Evolutionary conservation across 2,329 filamentous ascomycete genomes (phyloP).

Genomic region (Fusarium chuoi): DNA sequence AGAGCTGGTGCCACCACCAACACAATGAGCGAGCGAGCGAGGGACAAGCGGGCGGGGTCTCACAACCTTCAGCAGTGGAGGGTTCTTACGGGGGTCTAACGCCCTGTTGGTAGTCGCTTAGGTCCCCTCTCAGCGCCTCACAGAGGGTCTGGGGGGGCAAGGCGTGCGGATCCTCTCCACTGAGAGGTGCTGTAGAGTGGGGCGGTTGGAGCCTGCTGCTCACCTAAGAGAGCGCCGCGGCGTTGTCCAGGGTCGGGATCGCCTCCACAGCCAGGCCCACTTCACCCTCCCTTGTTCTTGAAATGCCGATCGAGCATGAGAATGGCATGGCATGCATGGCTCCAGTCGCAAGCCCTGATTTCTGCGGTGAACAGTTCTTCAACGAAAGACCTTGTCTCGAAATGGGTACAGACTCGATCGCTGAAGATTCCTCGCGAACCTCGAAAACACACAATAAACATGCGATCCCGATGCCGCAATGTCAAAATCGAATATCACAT

Average conservation of each 20-base stretch:
- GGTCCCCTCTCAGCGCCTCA: slow-evolving; percentile 17
- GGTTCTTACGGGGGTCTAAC: slow-evolving; percentile 17
- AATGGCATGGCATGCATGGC: slow-evolving; percentile 29
- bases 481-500: slow-evolving; percentile 5
- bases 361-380: slow-evolving; percentile 29
- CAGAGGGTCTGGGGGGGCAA: slow-evolving; percentile 14
- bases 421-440: neutral
- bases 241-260: slow-evolving; percentile 34
- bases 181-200: slow-evolving; percentile 21
- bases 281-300: slow-evolving; percentile 32
- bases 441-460: neutral
- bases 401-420: neutral
- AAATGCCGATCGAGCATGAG: slow-evolving; percentile 39
- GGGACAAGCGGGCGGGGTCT: slow-evolving; percentile 27
- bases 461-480: neutral
- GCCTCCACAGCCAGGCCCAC: slow-evolving; percentile 38
- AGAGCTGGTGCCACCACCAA: neutral
- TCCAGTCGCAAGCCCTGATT: slow-evolving; percentile 32
- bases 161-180: slow-evolving; percentile 7
- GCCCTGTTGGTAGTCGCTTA: slow-evolving; percentile 15
- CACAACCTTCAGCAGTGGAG: slow-evolving; percentile 4
- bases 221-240: slow-evolving; percentile 5
- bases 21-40: neutral
- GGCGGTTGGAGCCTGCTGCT: slow-evolving; percentile 6
- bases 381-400: neutral